Evolutionary conservation across 352 stramenopile genomes (phyloP), one percentile per base, ranked within the genome.

Genomic region (Phytophthora syringae): DNA sequence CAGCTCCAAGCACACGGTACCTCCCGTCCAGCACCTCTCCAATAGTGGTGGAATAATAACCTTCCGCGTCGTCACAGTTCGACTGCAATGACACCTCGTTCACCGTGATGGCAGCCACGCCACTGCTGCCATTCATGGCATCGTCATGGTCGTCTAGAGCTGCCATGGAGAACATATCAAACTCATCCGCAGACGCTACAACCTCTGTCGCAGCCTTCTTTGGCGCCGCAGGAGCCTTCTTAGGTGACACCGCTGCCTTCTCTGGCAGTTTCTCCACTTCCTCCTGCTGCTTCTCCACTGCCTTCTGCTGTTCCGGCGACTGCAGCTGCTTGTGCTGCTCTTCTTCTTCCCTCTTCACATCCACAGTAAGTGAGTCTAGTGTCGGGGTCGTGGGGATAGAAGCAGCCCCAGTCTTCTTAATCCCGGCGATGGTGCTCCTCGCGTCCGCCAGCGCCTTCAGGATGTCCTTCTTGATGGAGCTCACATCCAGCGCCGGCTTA

Each of bases 1-100:
- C 92, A 6, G 90, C 83, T 7, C 96, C 94, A n/a, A 98, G 73
- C 20, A 99, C 96, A 6, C 88, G 89, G 66, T 99, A 99, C 42
- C 89, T 82, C 6, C 79, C 80, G 49, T 94, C 82, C 2, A 99
- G 87, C 7, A 98, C 60, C 75, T 99, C 97, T 20, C 96, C 97
- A 51, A 99, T 96, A 2, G 76, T 93, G 11, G 95, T 88, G 42
- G 92, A 97, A 81, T 99, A 99, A 76, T 99, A 99, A 9, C 98
- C 98, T 42, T 99, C 98, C 0, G 77, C 76, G 65, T 99, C 97
- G 64, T 99, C 97, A 59, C 90, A 99, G 66, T 99, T 98, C 20
- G 88, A 93, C 42, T 93, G 82, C 15, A 91, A 30, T 10, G 62
- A 69, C 7, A 76, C 77, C 22, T 77, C 67, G 13, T 74, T 71